A percentile compares a stretch with the other conserved stretches of the same genome.
Conservation (phyloP, 2,329 filamentous ascomycete species). For the Pseudogymnoascus sp. region DNA sequence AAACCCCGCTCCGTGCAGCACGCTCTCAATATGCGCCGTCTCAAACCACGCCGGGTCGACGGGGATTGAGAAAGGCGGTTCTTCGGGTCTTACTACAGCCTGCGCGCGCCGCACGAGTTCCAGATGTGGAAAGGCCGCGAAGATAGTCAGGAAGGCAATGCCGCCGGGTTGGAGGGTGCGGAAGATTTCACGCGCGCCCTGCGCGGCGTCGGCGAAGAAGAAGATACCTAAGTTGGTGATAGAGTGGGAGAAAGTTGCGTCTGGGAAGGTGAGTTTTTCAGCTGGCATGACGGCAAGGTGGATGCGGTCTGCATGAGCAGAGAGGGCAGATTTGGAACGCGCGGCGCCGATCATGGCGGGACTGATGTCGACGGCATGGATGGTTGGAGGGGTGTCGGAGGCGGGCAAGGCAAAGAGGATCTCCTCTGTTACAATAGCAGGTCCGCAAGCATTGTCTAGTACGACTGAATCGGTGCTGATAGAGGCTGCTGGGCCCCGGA, state of each 20-base stretch:
- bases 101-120: neutral
- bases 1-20: neutral
- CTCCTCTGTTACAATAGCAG: slow-evolving; percentile 20
- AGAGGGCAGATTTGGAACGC: slow-evolving; percentile 10
- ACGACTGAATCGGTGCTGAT: slow-evolving; percentile 11
- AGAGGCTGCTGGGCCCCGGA: slow-evolving; percentile 6
- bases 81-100: neutral
- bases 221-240: slow-evolving; percentile 34
- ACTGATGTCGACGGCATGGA: slow-evolving; percentile 18
- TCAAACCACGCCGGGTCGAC: neutral
- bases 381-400: slow-evolving; percentile 1
- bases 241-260: slow-evolving; percentile 30
- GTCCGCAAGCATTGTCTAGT: slow-evolving; percentile 25
- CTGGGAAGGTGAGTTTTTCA: slow-evolving; percentile 21
- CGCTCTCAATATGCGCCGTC: neutral
- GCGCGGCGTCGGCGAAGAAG: slow-evolving; percentile 26
- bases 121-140: neutral
- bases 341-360: slow-evolving; percentile 18
- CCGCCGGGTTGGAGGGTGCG: slow-evolving; percentile 32
- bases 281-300: slow-evolving; percentile 16
- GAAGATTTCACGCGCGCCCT: slow-evolving; percentile 30
- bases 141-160: slow-evolving; percentile 28
- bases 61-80: neutral
- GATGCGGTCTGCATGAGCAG: slow-evolving; percentile 9
- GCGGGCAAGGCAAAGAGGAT: slow-evolving; percentile 11